Conservation (phyloP, 768 basidiomycete species). For the Lactarius psammicola region DNA sequence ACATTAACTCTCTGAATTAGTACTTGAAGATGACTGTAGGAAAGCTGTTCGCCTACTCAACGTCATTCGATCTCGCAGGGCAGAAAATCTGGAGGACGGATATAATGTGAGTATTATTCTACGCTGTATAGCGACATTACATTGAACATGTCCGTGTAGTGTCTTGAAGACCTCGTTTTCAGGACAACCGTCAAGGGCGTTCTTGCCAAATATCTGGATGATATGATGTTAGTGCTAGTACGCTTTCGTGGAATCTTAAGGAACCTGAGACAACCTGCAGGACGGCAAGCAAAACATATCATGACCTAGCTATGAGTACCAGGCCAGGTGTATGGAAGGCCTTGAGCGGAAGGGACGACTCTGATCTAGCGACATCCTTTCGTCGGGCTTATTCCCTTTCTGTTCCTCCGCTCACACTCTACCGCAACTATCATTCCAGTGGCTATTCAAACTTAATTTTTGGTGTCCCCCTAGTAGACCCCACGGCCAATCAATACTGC, state of each 20-base stretch:
- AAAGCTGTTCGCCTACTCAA: constrained; percentile 89
- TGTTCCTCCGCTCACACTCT: constrained; percentile 69
- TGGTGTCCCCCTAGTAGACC: constrained; percentile 84
- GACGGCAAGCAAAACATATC: constrained; percentile 73
- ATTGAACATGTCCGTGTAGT: constrained; percentile 44
- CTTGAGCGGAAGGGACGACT: constrained; percentile 66
- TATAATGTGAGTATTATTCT: constrained; percentile 55
- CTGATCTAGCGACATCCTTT: constrained; percentile 52
- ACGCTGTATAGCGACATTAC: neutral
- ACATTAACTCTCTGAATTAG: constrained; percentile 3
- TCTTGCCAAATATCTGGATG: constrained; percentile 74
- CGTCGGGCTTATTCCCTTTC: constrained; percentile 61
- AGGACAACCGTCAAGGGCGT: constrained; percentile 59
- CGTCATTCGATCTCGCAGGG: constrained; percentile 75
- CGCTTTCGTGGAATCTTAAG: neutral
- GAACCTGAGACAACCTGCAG: constrained; percentile 38
- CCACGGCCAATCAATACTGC: constrained; percentile 76
- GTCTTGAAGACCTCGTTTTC: constrained; percentile 73
- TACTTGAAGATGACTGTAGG: constrained; percentile 81
- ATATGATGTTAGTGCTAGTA: constrained; percentile 56
- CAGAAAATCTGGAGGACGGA: constrained; percentile 78
- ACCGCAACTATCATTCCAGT: constrained; percentile 76
- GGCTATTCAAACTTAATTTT: constrained; percentile 87
- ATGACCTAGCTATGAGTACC: constrained; percentile 67
- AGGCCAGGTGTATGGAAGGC: constrained; percentile 61